A percentile compares a stretch with the other conserved stretches of the same genome.
Evolutionary conservation across 306 rosid species (phyloP).

Genomic region (Dryas alaskensis): DNA sequence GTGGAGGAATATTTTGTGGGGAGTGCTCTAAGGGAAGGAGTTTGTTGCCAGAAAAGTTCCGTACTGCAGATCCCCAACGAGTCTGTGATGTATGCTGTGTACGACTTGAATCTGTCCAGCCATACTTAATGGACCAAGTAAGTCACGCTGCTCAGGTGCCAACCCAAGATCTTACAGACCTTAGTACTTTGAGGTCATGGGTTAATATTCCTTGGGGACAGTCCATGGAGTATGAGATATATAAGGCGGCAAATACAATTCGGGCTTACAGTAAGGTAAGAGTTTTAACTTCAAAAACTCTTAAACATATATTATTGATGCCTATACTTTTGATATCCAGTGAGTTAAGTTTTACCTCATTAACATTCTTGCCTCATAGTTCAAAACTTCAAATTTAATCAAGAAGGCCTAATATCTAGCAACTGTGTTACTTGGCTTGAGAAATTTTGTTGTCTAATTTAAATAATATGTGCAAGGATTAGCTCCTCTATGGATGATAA

Average conservation of each 20-base stretch:
- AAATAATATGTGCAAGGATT: neutral
- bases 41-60: slow-evolving; percentile 73
- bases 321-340: slow-evolving; percentile 17
- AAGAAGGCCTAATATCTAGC: neutral
- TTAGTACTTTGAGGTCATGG: slow-evolving; percentile 92
- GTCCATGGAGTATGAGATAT: slow-evolving; percentile 93
- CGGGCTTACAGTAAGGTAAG: slow-evolving; percentile 63
- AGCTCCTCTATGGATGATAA: neutral
- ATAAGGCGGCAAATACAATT: slow-evolving; percentile 77
- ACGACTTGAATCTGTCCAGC: slow-evolving; percentile 82
- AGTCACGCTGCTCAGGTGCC: slow-evolving; percentile 93
- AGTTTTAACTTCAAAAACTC: neutral
- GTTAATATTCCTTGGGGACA: slow-evolving; percentile 93
- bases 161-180: slow-evolving; percentile 86
- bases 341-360: neutral
- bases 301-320: neutral
- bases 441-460: neutral
- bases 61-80: slow-evolving; percentile 78
- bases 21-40: slow-evolving; percentile 89
- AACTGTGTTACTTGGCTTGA: neutral
- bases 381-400: neutral
- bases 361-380: slow-evolving; percentile 13
- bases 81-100: slow-evolving; percentile 95
- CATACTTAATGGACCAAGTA: slow-evolving; percentile 83
- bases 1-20: slow-evolving; percentile 96